Evolutionary conservation across 2,329 filamentous ascomycete species (phyloP), one percentile per base, ranked within the genome.

Genomic region (Hirsutella rhossiliensis): DNA sequence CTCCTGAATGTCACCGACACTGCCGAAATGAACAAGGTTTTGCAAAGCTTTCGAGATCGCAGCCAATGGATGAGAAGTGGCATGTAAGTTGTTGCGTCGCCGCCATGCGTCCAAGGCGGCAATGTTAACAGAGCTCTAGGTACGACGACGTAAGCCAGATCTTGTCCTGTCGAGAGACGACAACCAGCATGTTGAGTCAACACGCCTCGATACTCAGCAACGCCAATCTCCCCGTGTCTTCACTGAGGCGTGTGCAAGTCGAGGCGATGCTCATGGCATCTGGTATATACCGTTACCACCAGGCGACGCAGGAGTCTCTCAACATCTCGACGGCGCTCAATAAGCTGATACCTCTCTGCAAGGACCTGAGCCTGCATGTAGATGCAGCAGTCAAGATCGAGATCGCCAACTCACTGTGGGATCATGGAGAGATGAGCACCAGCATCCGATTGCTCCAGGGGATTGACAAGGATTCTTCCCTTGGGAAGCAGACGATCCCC

Each of bases 331-430:
- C 89, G 3, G 80, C 83, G 23, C 71, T 98, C n/a, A 84, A 80
- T 12, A 80, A 86, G 44, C 72, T 97, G 23, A 77, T 88, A n/a
- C 59, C 69, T 6, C 69, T 80, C 4, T 92, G 85, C 57, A 72
- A 75, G 47, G 69, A 76, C 0, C 62, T 87, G n/a, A 86, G 84
- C 0, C 65, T 97, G 2, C 76, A 80, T 45, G 78, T 96, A 38
- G 83, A 88, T 56, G 84, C 81, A 12, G 81, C 81, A 12, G 78
- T 88, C 34, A 80, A 82, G 50, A 76, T 90, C 43, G 92, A 97
- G 60, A 78, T 86, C 8, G 89, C 94, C 11, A 87, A 84, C 55
- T 87, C 94, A 7, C 68, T 98, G 1, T 98, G 92, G 90, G 87
- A 94, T 49, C 84, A 95, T 58, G 88, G 88, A 12, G 90, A 98